Evolutionary conservation across 75 land plant genomes (phyloP).

Genomic region (Sequoiadendron giganteum): DNA sequence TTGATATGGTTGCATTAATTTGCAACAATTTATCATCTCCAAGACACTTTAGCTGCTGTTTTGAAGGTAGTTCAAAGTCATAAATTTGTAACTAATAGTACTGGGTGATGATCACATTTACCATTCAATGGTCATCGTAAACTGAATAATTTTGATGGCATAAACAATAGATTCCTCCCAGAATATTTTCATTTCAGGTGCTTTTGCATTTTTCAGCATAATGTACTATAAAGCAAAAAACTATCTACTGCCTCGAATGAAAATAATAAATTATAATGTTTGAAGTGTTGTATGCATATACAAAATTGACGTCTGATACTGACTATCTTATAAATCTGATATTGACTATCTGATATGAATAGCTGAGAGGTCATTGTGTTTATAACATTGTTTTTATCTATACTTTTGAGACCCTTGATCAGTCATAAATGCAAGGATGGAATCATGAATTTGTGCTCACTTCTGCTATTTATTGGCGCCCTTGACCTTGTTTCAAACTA

Average conservation of each 20-base stretch:
- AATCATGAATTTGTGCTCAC: not conserved
- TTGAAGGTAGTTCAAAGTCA: not conserved
- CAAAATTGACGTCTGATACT: no score
- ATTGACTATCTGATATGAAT: not conserved
- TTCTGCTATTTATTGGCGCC: not conserved
- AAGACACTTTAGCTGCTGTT: not conserved
- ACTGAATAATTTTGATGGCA: not conserved
- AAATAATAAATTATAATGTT: not conserved
- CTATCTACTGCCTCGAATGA: not conserved
- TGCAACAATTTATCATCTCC: not conserved
- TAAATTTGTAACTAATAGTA: not conserved
- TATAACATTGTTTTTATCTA: no score
- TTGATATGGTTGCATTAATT: not conserved
- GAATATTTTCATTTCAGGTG: not conserved
- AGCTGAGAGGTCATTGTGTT: not conserved
- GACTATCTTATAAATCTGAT: no score
- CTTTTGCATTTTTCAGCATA: not conserved
- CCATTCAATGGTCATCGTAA: not conserved
- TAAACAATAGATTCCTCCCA: not conserved
- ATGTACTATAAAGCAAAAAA: not conserved
- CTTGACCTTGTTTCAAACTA: not conserved
- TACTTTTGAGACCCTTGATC: not conserved
- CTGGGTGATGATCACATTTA: not conserved
- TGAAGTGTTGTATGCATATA: not conserved
- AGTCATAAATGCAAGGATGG: not conserved